Base-by-base conservation (phyloP, 108 stramenopile genomes). In the Cyclotella kingstonii region DNA sequence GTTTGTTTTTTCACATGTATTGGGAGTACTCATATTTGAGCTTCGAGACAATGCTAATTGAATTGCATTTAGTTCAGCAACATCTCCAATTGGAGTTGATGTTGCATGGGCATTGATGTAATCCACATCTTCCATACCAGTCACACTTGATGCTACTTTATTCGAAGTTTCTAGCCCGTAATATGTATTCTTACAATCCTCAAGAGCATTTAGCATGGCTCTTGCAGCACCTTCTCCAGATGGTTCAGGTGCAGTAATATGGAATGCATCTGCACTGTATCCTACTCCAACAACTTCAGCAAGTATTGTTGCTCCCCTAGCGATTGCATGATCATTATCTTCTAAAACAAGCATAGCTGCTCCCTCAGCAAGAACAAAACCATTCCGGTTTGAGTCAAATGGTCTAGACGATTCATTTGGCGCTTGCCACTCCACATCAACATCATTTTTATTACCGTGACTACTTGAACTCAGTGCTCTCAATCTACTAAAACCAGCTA, bases 51-150 rank as follows among this genome's bases (percentile, higher is more conserved):
- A 58, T 27, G 86, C 76, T 26, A 59, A 48, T 38, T 84, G 66
- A 12, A 98, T 86, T 7, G 93, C 95, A 26, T 64, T 38, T 11
- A 77, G 75, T 68, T 98, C 98, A 15, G 91, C 89, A 28, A 86
- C 85, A 69, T 99, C 98, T 5, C 97, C 97, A 36, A 88, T 67
- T 1, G 98, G 97, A 2, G 98, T 99, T 2, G 89, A 90, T 0
- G 98, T 98, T n/a, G 96, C 96, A 66, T 98, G 98, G 6, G 98
- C 95, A 62, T 99, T 97, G 8, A 98, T 76, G 57, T 96, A 96
- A 33, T 75, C 95, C 14, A 99, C 75, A 26, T 60, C 64, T 5
- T 77, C 41, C 23, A 56, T 62, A 10, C 47, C 21, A 6, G 66
- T 36, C 9, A 34, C 33, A 14, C 44, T 43, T 33, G 34, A 1